Base-by-base conservation (phyloP, 352 stramenopile species). In the Albugo laibachii region DNA sequence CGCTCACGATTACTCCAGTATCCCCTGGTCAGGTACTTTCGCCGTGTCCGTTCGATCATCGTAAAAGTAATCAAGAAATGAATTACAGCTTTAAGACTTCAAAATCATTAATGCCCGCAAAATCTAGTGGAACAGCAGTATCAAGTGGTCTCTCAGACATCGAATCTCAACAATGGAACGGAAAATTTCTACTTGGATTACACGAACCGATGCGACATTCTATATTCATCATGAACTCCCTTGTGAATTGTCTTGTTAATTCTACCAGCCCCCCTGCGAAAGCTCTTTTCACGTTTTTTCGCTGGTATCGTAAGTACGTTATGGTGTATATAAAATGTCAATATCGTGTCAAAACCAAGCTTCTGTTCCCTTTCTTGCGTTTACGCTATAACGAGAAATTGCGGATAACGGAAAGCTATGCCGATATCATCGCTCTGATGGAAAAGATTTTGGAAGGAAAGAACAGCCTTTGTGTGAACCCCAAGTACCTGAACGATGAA, bases 201-300 rank as follows among this genome's bases (percentile, higher is more conserved):
- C 76, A 88, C 39, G 76, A 88, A 27, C 76, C 76, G 2, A 68
- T 88, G 50, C 73, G 76, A 8, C 76, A 88, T 42, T 71, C 72
- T 16, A 66, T 88, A 0, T 86, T 80, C 50, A 74, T 88, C 37
- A 83, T 83, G 57, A 71, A 88, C 52, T 65, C 67, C 14, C 86
- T 84, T 40, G 46, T 88, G 13, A 65, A 81, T 20, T 69, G 80
- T 27, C 56, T 56, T 37, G 39, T 59, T 37, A 48, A 57, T 49
- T 59, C 62, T 13, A 59, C 64, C 11, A 31, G 24, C 24, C 8
- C 24, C 8, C 50, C 76, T 16, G 69, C 71, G 43, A 69, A 58
- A 61, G 80, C 81, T 47, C 63, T 77, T 20, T 48, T 47, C 21
- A 74, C 80, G 57, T 88, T 88, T 47, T 86, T 88, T 52, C 31